phyloP scores from a whole-genome alignment of 352 stramenopile genomes.

The Globisporangium iwayamae region DNA sequence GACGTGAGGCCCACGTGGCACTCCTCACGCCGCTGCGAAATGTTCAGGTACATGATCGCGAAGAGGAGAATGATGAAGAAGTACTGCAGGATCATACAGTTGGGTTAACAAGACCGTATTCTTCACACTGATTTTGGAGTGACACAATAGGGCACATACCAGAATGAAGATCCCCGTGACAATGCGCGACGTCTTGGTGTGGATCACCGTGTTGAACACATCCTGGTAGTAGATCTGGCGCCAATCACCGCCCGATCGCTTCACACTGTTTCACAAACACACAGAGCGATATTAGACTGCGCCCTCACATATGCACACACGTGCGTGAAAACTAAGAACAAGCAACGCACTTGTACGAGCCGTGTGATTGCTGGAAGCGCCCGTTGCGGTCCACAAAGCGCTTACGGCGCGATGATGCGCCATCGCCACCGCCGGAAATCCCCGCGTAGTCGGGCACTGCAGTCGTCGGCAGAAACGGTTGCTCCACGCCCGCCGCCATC shows the following conservation, averaged over 20 bases:
- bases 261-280: slow-evolving; percentile 25
- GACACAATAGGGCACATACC: slow-evolving; percentile 23
- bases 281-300: slow-evolving; percentile 9
- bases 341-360: slow-evolving; percentile 58
- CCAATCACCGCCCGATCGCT: slow-evolving; percentile 72
- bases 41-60: slow-evolving; percentile 65
- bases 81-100: slow-evolving; percentile 39
- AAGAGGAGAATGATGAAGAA: slow-evolving; percentile 81
- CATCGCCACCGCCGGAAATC: not conserved
- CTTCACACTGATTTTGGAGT: not conserved
- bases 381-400: slow-evolving; percentile 66
- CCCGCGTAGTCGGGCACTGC: slow-evolving; percentile 9
- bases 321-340: no score
- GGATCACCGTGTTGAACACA: slow-evolving; percentile 85
- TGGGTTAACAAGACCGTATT: not conserved
- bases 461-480: slow-evolving; percentile 29
- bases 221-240: slow-evolving; percentile 83
- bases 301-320: not conserved
- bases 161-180: slow-evolving; percentile 72
- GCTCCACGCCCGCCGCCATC: slow-evolving; percentile 17
- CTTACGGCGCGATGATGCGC: slow-evolving; percentile 6
- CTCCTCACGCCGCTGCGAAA: slow-evolving; percentile 51
- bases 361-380: slow-evolving; percentile 67
- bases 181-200: slow-evolving; percentile 80
- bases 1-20: slow-evolving; percentile 75